Evolutionary conservation across 768 basidiomycete species (phyloP), one percentile per base, ranked within the genome.

Genomic region (Butyriboletus loyo): DNA sequence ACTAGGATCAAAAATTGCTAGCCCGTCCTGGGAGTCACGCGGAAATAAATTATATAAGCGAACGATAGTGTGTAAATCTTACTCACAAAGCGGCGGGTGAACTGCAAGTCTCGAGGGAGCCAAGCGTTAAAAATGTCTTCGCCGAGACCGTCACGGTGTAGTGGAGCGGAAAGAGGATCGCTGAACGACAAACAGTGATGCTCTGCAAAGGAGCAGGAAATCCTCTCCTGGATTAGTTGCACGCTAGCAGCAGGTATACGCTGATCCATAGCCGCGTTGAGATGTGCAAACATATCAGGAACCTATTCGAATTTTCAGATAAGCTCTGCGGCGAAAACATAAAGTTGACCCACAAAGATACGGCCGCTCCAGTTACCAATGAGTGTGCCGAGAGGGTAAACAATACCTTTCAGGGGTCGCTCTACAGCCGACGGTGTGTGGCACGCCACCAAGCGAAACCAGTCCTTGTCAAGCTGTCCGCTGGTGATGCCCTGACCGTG

Each of bases 121-220:
- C 78, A 81, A 30, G 75, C 77, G 51, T 76, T 79, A 31, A 78
- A 66, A 45, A 78, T 54, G 57, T 80, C 73, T 52, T 79, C 76
- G 3, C 72, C 76, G n/a, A 55, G 34, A 36, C 66, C 72, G 17
- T 63, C 58, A 31, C 56, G 65, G 53, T 73, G 72, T 2, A 62
- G 52, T 7, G 75, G 75, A 32, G 70, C 60, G 30, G 50, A 13
- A 37, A 81, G 62, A 2, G 73, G 73, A 34, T 71, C 68, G 35
- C 71, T 64, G 8, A 73, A 72, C 15, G 52, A 57, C 9, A 80
- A 56, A 49, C 78, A 79, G 39, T 80, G 77, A 46, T 80, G 76
- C 58, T 81, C 80, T 35, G 69, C 63, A 30, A 81, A 65, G 34
- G 61, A 61, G 54, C 74, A 76, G 39, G 75, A 73, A 1, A 81